Percentiles rank a stretch among this genome's conserved stretches.
phyloP scores from a whole-genome alignment of 2,329 filamentous ascomycete genomes.

The Curvularia spicifera region DNA sequence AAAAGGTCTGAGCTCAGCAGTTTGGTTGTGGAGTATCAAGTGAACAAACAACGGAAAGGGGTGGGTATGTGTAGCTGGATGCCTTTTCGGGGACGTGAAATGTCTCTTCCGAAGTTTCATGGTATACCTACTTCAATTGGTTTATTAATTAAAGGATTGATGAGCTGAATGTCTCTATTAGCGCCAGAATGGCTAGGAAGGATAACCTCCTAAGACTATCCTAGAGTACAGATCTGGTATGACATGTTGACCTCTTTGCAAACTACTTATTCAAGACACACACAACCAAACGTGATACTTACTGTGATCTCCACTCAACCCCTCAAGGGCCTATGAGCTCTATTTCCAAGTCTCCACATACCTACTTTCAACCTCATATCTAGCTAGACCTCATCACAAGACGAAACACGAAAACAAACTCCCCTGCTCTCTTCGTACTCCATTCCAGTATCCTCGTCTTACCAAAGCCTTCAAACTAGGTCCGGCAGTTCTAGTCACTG shows the following conservation, averaged over 20 bases:
- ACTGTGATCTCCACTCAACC: neutral
- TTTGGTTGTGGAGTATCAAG: neutral
- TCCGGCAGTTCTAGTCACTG: neutral
- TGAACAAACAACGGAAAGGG: neutral
- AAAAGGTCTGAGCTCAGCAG: neutral
- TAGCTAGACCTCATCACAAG: neutral
- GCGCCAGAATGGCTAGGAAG: neutral
- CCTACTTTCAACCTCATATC: neutral
- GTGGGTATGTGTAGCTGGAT: neutral
- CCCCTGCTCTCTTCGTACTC: neutral
- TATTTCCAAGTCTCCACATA: neutral
- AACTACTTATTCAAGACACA: neutral
- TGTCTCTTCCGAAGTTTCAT: neutral
- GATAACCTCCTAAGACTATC: too few species aligned
- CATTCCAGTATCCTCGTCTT: neutral
- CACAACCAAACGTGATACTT: neutral
- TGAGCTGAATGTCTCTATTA: neutral
- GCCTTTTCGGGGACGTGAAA: neutral
- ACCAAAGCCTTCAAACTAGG: neutral
- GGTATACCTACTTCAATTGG: neutral
- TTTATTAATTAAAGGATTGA: too few species aligned
- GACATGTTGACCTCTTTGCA: too few species aligned
- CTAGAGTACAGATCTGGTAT: too few species aligned
- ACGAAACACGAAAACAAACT: neutral
- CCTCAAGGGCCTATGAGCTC: neutral